Evolutionary conservation across 805 yeast species (phyloP), one percentile per base, ranked within the genome.

Genomic region (Ogataea dorogensis): DNA sequence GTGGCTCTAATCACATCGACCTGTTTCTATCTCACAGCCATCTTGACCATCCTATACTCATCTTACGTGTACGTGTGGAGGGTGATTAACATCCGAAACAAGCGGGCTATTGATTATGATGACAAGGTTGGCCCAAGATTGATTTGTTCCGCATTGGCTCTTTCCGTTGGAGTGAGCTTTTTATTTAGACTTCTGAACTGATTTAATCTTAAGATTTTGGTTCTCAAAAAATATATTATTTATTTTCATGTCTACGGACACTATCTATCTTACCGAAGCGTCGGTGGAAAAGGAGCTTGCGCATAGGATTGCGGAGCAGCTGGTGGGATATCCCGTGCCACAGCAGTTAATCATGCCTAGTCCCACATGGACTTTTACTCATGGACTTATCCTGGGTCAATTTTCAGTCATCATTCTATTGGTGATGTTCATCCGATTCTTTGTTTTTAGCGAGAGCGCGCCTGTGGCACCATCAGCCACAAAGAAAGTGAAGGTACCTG

Each of bases 81-180:
- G 61, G 91, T 87, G 5, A 59, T 78, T 32, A 81, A 81, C 54
- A 86, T 93, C 50, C 78, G 98, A 57, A 73, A 77, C 46, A 86
- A 88, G 66, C 77, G 78, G 44, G 87, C 94, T 3, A 83, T 79
- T 16, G 75, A 85, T 46, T 93, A 91, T 55, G 95, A 85, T 47
- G 98, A 93, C 62, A 78, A 72, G 54, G 56, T 80, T 43, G 98
- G 98, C 0, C 97, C 98, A 12, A 80, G 81, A 46, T 70, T 79
- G 58, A 77, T 93, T 32, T 91, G 97, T 66, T 60, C 64, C 13
- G 81, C 83, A 34, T 68, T 93, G 48, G 81, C 85, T 2, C 62
- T 79, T 1, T 81, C 95, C 2, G 78, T 88, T 7, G 64, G 75
- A 18, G 68, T 74, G 19, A 74, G 84, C 2, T 81, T 80, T 50